These are phyloP conservation scores for Stipa capillata DNA, from an alignment of 176 grass and related monocot genomes.

Conservation along the genomic window DNA sequence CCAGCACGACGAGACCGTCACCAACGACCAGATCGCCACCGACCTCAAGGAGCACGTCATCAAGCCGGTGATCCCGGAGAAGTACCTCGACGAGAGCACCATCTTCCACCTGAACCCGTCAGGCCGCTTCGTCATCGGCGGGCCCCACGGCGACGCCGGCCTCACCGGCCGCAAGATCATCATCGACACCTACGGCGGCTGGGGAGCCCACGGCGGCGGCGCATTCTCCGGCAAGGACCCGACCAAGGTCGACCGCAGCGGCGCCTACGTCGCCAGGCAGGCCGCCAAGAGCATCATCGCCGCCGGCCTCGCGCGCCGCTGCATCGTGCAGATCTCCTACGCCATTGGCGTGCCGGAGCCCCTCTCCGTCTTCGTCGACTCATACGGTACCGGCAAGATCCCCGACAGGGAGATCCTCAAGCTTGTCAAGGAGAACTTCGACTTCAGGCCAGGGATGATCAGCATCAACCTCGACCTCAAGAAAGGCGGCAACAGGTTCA, in stretches of 20 bases:
- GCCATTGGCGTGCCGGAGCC: slow-evolving; percentile 54
- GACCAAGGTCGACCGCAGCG: slow-evolving; percentile 60
- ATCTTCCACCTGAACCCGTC: slow-evolving; percentile 64
- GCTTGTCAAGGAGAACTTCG: no score
- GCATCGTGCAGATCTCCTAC: slow-evolving; percentile 54
- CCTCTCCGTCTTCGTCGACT: slow-evolving; percentile 43
- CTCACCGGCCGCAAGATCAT: slow-evolving; percentile 61
- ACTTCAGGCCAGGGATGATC: no score
- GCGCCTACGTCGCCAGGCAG: slow-evolving; percentile 51
- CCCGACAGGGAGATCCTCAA: slow-evolving; percentile 57
- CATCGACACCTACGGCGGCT: slow-evolving; percentile 55
- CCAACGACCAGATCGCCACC: slow-evolving; percentile 58
- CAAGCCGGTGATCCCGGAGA: slow-evolving; percentile 48
- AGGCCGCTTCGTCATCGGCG: slow-evolving; percentile 49
- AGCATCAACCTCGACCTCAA: no score
- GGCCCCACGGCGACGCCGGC: slow-evolving; percentile 35
- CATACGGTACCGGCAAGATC: slow-evolving; percentile 44
- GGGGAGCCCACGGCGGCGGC: slow-evolving; percentile 47
- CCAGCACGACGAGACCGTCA: slow-evolving; percentile 67
- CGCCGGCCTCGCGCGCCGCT: slow-evolving; percentile 33
- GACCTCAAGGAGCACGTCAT: slow-evolving; percentile 82
- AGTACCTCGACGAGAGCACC: slow-evolving; percentile 61
- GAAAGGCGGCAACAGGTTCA: no score
- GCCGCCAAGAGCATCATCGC: slow-evolving; percentile 59
- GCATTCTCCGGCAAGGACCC: slow-evolving; percentile 63